Conservation (phyloP, 495 filamentous ascomycete genomes). For the Aspergillus sclerotioniger region DNA sequence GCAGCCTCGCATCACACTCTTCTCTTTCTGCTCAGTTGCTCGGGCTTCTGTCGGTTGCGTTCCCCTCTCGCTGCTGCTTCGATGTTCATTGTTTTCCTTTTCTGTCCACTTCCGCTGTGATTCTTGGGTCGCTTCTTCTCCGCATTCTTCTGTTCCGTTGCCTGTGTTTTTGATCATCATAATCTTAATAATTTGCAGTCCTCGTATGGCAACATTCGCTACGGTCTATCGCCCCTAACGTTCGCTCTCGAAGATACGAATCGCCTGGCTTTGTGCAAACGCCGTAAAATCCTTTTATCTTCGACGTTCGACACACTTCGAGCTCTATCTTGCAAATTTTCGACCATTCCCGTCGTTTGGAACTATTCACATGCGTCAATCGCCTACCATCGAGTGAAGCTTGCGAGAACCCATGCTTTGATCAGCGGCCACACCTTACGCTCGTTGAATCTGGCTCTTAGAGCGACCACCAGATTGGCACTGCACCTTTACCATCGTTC, state of each 20-base stretch:
- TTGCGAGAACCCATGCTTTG: conserved; percentile 1
- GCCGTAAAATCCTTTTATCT: background rate
- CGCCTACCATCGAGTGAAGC: background rate
- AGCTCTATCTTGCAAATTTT: background rate
- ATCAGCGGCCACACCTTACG: background rate
- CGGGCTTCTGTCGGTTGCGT: background rate
- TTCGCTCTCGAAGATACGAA: conserved; percentile 13
- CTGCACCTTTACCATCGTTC: background rate
- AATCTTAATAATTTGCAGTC: conserved; percentile 10
- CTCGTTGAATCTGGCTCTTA: conserved; percentile 2
- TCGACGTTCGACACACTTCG: background rate
- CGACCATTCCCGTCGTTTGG: background rate
- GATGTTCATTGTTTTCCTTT: background rate
- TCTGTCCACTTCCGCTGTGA: background rate
- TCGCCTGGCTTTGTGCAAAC: background rate
- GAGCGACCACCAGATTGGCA: background rate
- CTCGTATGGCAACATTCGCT: conserved; percentile 13
- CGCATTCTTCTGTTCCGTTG: background rate
- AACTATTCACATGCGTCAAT: background rate
- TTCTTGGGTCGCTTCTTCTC: background rate
- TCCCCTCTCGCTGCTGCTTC: background rate
- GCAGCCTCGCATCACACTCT: conserved; percentile 13
- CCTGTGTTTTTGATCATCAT: conserved; percentile 5
- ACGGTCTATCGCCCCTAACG: conserved; percentile 9
- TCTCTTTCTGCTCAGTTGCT: background rate